phyloP scores from a whole-genome alignment of 108 stramenopile species.

The Cyclotella choctawhatcheeana region DNA sequence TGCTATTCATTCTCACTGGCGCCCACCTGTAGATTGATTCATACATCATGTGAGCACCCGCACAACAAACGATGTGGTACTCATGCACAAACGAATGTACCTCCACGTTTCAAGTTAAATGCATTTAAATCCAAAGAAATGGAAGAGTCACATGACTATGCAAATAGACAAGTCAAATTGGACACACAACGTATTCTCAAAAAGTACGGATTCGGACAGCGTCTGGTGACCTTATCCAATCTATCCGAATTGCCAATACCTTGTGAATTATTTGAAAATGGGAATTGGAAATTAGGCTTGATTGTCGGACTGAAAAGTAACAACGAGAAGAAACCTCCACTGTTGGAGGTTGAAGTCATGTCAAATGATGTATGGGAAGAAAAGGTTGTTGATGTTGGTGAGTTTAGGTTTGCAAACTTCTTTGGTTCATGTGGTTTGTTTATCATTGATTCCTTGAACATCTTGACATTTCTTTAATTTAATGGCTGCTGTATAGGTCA shows the following conservation, averaged over 20 bases:
- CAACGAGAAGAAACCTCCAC: conserved; percentile 13
- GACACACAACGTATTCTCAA: too few species aligned
- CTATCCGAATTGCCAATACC: conserved; percentile 16
- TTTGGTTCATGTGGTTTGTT: neutral
- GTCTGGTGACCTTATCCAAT: neutral
- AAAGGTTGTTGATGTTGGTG: conserved; percentile 42
- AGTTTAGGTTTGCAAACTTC: conserved; percentile 1
- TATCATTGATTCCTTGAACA: neutral
- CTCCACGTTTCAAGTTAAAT: too few species aligned
- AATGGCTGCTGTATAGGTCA: conserved; percentile 47
- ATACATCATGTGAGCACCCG: too few species aligned
- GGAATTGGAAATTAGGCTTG: conserved; percentile 44
- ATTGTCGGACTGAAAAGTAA: conserved; percentile 26
- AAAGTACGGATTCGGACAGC: neutral
- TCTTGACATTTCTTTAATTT: conserved; percentile 29
- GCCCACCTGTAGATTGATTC: too few species aligned
- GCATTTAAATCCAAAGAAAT: too few species aligned
- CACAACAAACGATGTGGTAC: too few species aligned
- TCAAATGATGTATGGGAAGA: conserved; percentile 33
- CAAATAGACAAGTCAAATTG: too few species aligned
- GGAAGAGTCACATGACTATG: too few species aligned
- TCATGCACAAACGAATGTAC: too few species aligned
- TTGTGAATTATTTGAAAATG: conserved; percentile 49
- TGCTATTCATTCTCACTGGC: too few species aligned
- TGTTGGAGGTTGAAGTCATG: conserved; percentile 28